Evolutionary conservation across 345 rosid species (phyloP).

Genomic region (Populus ilicifolia): DNA sequence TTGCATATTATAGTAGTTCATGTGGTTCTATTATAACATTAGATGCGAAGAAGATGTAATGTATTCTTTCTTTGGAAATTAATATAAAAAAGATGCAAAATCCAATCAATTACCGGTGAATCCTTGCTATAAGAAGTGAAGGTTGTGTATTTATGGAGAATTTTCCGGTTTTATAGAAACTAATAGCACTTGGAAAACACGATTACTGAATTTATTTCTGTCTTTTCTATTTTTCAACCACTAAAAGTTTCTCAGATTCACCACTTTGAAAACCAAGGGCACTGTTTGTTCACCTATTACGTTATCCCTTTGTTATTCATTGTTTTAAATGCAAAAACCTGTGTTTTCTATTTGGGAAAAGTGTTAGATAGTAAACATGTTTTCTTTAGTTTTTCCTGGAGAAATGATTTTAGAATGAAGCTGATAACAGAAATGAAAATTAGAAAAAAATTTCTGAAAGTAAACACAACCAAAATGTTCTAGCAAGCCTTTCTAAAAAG

Average conservation of each 20-base stretch:
- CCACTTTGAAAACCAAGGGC: not conserved
- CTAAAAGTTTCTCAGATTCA: not conserved
- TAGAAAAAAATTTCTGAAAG: not conserved
- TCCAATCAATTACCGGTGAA: not conserved
- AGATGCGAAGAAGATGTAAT: not conserved
- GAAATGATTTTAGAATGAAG: not conserved
- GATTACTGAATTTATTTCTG: not conserved
- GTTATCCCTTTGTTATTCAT: not conserved
- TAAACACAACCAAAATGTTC: not conserved
- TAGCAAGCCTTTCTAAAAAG: no score
- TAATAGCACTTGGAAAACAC: not conserved
- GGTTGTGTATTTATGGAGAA: not conserved
- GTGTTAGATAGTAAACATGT: not conserved
- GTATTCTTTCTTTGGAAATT: not conserved
- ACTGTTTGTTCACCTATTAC: not conserved
- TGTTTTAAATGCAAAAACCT: not conserved
- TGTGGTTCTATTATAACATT: not conserved
- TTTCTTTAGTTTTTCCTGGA: not conserved
- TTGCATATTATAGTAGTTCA: not conserved
- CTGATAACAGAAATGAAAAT: not conserved
- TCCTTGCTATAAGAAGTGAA: not conserved
- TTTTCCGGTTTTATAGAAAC: not conserved
- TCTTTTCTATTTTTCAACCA: no score
- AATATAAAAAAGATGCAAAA: not conserved
- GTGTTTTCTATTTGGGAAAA: not conserved